Evolutionary conservation across 192 early-diverging fungal species (phyloP).

Genomic region (Linnemannia hyalina): DNA sequence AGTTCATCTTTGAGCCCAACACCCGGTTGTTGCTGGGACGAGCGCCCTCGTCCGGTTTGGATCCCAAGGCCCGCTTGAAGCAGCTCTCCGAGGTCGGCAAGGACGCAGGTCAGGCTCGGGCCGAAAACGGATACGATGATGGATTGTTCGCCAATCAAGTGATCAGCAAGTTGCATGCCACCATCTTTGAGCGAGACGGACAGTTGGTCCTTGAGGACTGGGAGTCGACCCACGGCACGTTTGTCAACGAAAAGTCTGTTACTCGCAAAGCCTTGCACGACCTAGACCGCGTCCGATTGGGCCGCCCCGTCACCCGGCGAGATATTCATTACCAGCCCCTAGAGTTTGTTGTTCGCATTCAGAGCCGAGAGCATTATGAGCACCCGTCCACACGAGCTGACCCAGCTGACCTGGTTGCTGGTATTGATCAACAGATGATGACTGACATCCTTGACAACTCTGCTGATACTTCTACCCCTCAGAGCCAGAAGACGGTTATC

Average conservation of each 20-base stretch:
- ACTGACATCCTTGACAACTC: background rate
- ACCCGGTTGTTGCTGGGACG: constrained; percentile 19
- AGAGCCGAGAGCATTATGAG: constrained; percentile 8
- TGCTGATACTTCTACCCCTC: background rate
- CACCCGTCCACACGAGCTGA: background rate
- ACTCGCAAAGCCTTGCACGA: constrained; percentile 4
- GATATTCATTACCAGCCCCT: constrained; percentile 23
- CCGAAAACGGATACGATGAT: constrained; percentile 23
- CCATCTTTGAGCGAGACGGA: constrained; percentile 22
- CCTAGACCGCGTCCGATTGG: constrained; percentile 19
- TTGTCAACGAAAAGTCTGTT: constrained; percentile 23
- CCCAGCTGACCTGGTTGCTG: background rate
- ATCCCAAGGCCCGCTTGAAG: constrained; percentile 2
- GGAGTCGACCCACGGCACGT: constrained; percentile 41
- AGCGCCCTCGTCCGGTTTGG: constrained; percentile 22
- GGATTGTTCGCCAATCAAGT: constrained; percentile 40
- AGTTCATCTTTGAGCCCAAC: constrained; percentile 13
- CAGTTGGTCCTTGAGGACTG: constrained; percentile 27
- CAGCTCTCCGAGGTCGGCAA: background rate
- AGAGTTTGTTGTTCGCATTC: constrained; percentile 24
- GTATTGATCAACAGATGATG: background rate
- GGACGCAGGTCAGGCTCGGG: background rate
- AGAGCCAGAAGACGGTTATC: background rate
- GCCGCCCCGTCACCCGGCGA: constrained; percentile 28
- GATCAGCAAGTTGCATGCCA: constrained; percentile 39